Percentiles rank a stretch among this genome's conserved stretches.
Conservation (phyloP, 306 rosid genomes). For the Quercus parvula region DNA sequence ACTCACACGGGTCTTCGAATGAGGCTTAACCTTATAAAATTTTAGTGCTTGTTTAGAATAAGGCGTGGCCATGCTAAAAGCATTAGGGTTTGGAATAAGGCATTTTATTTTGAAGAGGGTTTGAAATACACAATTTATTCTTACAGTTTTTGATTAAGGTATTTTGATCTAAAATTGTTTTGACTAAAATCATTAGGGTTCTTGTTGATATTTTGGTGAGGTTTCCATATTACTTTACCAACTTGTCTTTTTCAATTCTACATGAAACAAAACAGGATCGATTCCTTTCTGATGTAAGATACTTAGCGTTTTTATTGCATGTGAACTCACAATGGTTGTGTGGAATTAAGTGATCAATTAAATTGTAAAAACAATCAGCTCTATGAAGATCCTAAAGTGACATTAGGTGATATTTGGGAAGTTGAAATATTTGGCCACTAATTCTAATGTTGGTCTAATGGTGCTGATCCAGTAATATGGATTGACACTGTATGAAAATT, state of each 20-base stretch:
- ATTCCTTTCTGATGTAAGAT: too few relatives aligned
- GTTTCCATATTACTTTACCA: too few relatives aligned
- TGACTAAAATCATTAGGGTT: too few relatives aligned
- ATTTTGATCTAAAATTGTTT: background rate
- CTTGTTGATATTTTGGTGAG: too few relatives aligned
- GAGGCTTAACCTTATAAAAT: background rate
- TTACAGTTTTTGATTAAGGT: background rate
- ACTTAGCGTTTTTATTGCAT: too few relatives aligned
- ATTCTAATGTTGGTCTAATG: background rate
- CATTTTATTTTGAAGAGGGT: background rate
- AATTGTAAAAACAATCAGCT: background rate
- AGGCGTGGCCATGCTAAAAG: too few relatives aligned
- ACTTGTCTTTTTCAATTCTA: too few relatives aligned
- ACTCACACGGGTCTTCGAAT: background rate
- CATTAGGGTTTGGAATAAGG: too few relatives aligned
- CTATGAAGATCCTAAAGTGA: background rate
- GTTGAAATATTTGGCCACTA: background rate
- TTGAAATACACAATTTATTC: background rate
- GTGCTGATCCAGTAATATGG: background rate
- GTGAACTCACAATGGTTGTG: too few relatives aligned
- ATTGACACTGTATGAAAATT: background rate
- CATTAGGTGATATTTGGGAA: background rate
- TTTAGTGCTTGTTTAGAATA: background rate
- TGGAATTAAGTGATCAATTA: background rate
- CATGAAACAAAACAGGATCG: too few relatives aligned